Percentiles rank a stretch among this genome's conserved stretches.
phyloP scores from a whole-genome alignment of 345 rosid genomes.

The Linum tenue region DNA sequence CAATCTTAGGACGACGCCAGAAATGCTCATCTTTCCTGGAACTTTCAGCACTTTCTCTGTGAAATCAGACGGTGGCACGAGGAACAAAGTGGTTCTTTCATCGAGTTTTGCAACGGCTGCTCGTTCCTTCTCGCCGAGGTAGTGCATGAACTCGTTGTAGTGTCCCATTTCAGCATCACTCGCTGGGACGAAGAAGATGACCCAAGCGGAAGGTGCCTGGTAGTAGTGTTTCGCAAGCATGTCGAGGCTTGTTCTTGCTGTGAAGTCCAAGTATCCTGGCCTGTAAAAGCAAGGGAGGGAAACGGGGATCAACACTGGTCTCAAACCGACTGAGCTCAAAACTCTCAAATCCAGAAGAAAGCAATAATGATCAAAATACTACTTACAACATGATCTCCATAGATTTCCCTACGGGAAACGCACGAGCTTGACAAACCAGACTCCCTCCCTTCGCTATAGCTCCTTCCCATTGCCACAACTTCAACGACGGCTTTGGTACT shows the following conservation, averaged over 20 bases:
- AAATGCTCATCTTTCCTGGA: conserved; percentile 84
- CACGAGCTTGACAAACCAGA: conserved; percentile 81
- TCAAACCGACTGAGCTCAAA: neutral
- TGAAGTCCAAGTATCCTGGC: conserved; percentile 90
- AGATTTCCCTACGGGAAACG: conserved; percentile 88
- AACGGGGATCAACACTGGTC: neutral
- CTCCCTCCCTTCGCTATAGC: conserved; percentile 91
- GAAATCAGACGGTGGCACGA: conserved; percentile 94
- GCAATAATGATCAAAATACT: neutral
- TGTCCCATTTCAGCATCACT: conserved; percentile 77
- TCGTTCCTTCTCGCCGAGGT: conserved; percentile 85
- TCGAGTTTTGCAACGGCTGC: conserved; percentile 94
- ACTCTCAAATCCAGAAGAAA: too few species aligned
- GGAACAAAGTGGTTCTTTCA: conserved; percentile 80
- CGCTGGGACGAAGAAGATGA: conserved; percentile 86
- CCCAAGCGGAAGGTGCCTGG: conserved; percentile 90
- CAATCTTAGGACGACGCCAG: conserved; percentile 77
- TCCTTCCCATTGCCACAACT: conserved; percentile 98
- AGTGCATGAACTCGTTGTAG: conserved; percentile 88
- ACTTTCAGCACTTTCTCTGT: conserved; percentile 85
- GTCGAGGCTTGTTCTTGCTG: conserved; percentile 90
- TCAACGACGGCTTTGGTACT: conserved; percentile 37
- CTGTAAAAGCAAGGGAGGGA: conserved; percentile 27
- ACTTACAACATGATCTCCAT: conserved; percentile 81
- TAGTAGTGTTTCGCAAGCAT: conserved; percentile 94